Percentiles rank a stretch among this genome's conserved stretches.
These are phyloP conservation scores for Xerocomus nothofagi DNA, from an alignment of 1,284 basidiomycete genomes.

Conservation along the genomic window DNA sequence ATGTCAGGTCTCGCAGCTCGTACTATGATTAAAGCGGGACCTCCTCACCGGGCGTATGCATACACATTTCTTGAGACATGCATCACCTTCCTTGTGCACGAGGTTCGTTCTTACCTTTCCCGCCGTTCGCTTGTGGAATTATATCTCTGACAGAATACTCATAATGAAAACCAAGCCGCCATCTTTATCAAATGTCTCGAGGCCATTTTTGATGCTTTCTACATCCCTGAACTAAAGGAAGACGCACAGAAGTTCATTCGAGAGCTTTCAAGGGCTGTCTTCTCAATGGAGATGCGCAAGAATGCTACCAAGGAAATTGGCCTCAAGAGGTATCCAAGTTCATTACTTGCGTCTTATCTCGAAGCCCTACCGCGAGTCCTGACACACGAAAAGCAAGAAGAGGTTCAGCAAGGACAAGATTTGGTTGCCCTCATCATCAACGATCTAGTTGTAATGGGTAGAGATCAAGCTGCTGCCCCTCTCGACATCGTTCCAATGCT, in stretches of 20 bases:
- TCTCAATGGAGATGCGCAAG: constrained; percentile 64
- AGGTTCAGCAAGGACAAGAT: constrained; percentile 59
- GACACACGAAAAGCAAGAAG: constrained; percentile 60
- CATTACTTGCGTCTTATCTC: constrained; percentile 70
- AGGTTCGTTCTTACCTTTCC: constrained; percentile 47
- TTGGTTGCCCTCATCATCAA: constrained; percentile 64
- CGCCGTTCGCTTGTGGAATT: background rate
- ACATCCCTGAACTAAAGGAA: constrained; percentile 67
- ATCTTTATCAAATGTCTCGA: constrained; percentile 72
- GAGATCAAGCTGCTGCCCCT: constrained; percentile 43
- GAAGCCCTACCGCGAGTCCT: constrained; percentile 75
- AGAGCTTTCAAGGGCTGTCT: constrained; percentile 68
- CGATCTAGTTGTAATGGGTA: constrained; percentile 63
- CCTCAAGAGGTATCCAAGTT: constrained; percentile 57
- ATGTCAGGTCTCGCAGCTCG: constrained; percentile 72
- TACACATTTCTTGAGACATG: constrained; percentile 80
- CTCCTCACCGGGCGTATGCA: constrained; percentile 62
- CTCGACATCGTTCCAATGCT: constrained; percentile 66
- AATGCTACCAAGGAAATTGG: constrained; percentile 53
- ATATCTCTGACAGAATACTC: constrained; percentile 54
- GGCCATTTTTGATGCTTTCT: constrained; percentile 78
- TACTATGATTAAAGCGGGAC: constrained; percentile 58
- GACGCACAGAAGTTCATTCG: constrained; percentile 70
- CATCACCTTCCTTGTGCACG: constrained; percentile 71
- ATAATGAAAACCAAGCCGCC: constrained; percentile 74